Percentiles rank a stretch among this genome's conserved stretches.
Evolutionary conservation across 2,329 filamentous ascomycete species (phyloP).

Genomic region (Fusarium sp.): DNA sequence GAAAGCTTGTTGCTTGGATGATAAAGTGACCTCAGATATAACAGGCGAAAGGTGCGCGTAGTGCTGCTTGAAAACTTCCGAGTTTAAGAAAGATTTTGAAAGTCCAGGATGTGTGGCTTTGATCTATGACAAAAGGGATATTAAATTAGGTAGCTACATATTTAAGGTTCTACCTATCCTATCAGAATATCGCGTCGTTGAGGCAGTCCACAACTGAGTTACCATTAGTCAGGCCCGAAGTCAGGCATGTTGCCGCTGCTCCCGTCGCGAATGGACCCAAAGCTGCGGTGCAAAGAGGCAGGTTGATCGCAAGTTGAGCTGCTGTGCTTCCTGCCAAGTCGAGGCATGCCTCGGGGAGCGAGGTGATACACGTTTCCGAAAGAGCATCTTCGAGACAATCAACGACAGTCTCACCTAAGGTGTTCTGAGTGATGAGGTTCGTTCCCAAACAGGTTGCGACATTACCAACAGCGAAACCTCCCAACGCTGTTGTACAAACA

Average conservation of each 20-base stretch:
- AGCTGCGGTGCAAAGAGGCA: neutral
- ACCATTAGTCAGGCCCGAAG: conserved; percentile 2
- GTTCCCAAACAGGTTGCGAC: conserved; percentile 5
- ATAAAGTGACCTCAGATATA: no score
- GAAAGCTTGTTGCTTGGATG: no score
- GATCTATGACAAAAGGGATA: no score
- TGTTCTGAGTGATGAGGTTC: neutral
- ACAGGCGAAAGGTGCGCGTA: no score
- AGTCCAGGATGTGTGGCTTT: no score
- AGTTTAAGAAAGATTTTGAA: no score
- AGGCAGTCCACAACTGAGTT: neutral
- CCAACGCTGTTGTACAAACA: neutral
- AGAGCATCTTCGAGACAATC: conserved; percentile 1
- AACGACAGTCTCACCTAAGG: neutral
- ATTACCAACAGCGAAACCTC: neutral
- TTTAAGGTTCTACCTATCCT: neutral
- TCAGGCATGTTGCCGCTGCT: neutral
- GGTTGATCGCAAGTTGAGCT: neutral
- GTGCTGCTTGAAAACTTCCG: no score
- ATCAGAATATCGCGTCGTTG: neutral
- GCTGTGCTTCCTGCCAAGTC: neutral
- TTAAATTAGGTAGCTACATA: no score
- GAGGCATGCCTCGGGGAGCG: neutral
- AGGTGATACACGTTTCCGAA: conserved; percentile 1
- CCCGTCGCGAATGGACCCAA: conserved; percentile 6